Evolutionary conservation across 208 protist species (phyloP).

Genomic region (Trypanosoma melophagium): DNA sequence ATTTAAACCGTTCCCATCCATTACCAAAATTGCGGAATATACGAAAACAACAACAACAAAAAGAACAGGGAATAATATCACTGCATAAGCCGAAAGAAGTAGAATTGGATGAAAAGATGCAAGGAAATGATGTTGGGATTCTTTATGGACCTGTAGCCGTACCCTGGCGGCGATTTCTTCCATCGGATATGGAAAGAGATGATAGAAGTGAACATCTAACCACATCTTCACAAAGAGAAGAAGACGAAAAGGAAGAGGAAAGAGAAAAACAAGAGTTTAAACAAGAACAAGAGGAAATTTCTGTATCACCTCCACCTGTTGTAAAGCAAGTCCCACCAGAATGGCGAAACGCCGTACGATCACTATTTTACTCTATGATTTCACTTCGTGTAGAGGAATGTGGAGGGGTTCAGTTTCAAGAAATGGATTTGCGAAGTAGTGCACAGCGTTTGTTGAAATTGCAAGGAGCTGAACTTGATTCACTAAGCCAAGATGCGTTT

Average conservation of each 20-base stretch:
- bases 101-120: not conserved
- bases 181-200: not conserved
- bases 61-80: too few relatives aligned
- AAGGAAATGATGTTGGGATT: not conserved
- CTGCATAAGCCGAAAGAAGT: not conserved
- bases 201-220: not conserved
- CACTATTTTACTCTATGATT: conserved; percentile 47
- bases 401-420: conserved; percentile 11
- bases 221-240: not conserved
- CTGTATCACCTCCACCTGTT: not conserved
- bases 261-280: not conserved
- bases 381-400: conserved; percentile 30
- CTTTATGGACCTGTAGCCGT: not conserved
- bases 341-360: conserved; percentile 30
- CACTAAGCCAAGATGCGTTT: conserved; percentile 32
- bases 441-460: conserved; percentile 1
- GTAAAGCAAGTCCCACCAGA: not conserved
- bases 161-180: not conserved
- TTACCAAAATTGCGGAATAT: too few relatives aligned
- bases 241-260: not conserved
- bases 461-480: conserved; percentile 24
- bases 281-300: not conserved
- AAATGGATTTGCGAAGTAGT: conserved; percentile 26
- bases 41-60: too few relatives aligned
- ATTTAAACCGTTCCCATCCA: too few relatives aligned